These are phyloP conservation scores for Yamadazyma dendronema DNA, from an alignment of 1,139 yeast species.

Conservation along the genomic window DNA sequence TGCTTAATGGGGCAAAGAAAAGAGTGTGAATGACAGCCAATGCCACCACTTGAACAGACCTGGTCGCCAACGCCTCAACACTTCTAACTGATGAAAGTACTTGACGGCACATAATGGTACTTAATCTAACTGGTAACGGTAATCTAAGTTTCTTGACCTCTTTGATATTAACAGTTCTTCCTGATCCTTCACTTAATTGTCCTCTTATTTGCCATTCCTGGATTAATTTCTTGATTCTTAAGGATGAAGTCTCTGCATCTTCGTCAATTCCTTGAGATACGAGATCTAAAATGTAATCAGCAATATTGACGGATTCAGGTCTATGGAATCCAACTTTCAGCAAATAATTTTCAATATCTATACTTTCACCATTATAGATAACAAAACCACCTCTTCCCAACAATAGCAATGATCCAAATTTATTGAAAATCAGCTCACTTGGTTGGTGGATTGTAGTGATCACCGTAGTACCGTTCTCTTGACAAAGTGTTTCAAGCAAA, in stretches of 20 bases:
- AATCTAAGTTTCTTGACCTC: conserved; percentile 20
- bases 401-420: conserved; percentile 65
- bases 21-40: conserved; percentile 66
- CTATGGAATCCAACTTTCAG: conserved; percentile 46
- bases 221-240: conserved; percentile 36
- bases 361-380: conserved; percentile 55
- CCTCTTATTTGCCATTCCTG: conserved; percentile 31
- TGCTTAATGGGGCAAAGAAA: conserved; percentile 67
- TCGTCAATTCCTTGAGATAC: conserved; percentile 50
- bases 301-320: conserved; percentile 63
- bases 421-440: conserved; percentile 57
- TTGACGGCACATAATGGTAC: conserved; percentile 33
- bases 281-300: conserved; percentile 71
- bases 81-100: conserved; percentile 54
- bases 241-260: conserved; percentile 25
- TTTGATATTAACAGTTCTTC: conserved; percentile 18
- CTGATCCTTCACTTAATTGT: background rate
- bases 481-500: conserved; percentile 57
- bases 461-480: conserved; percentile 61
- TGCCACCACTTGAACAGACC: conserved; percentile 65
- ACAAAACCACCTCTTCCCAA: conserved; percentile 73
- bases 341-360: conserved; percentile 45
- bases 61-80: conserved; percentile 60
- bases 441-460: conserved; percentile 87
- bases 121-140: conserved; percentile 26